A percentile compares a stretch with the other conserved stretches of the same genome.
Conservation (phyloP, 2,329 filamentous ascomycete genomes). For the Phyllosticta ampelicida region DNA sequence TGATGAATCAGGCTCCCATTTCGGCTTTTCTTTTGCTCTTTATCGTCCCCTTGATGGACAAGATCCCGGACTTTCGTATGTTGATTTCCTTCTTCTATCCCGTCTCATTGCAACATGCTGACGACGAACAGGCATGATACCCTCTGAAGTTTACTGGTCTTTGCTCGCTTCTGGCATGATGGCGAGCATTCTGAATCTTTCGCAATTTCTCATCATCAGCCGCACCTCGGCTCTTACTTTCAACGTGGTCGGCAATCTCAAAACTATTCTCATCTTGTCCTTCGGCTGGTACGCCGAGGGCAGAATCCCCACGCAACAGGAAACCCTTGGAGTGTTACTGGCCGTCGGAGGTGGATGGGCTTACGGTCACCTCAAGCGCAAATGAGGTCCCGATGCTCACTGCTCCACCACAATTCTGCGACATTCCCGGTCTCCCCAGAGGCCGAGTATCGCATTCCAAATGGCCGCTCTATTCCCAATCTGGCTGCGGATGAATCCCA, state of each 20-base stretch:
- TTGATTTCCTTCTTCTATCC: neutral
- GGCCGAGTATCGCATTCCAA: neutral
- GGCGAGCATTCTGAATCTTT: slow-evolving; percentile 31
- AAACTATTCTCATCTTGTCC: slow-evolving; percentile 36
- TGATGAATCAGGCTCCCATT: slow-evolving; percentile 37
- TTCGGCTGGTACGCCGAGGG: slow-evolving; percentile 38
- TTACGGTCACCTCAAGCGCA: slow-evolving; percentile 30
- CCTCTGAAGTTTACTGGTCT: slow-evolving; percentile 30
- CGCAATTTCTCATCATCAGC: slow-evolving; percentile 34
- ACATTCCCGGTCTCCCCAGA: neutral
- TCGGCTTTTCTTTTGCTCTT: slow-evolving; percentile 34
- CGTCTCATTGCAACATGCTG: neutral
- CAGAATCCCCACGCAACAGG: slow-evolving; percentile 28
- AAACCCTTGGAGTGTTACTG: slow-evolving; percentile 34
- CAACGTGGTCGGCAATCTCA: slow-evolving; percentile 33
- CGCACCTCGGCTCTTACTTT: slow-evolving; percentile 30
- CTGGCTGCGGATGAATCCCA: neutral
- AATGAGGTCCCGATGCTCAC: neutral
- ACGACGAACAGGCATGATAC: slow-evolving; percentile 17
- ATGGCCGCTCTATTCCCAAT: neutral
- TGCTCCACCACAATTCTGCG: neutral
- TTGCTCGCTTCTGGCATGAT: slow-evolving; percentile 33
- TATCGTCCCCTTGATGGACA: slow-evolving; percentile 35
- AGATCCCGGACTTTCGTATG: slow-evolving; percentile 24
- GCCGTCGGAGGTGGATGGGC: slow-evolving; percentile 36